These are phyloP conservation scores for Calonectria honghensis DNA, from an alignment of 2,329 filamentous ascomycete genomes.

Conservation along the genomic window DNA sequence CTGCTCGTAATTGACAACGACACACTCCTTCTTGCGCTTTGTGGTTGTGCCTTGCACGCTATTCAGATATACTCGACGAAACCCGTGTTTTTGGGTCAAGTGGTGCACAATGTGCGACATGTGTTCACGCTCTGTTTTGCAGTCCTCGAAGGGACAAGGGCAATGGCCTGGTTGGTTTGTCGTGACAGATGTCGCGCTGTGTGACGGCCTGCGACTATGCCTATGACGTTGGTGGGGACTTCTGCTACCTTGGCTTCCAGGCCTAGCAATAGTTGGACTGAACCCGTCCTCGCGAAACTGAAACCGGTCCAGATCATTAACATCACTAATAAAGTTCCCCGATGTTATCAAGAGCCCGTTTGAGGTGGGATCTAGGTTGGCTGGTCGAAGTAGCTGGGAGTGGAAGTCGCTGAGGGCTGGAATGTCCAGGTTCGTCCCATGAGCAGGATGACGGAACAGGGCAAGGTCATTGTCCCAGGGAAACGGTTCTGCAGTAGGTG, in stretches of 20 bases:
- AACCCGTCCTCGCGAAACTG: neutral
- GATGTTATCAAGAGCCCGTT: neutral
- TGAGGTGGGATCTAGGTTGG: neutral
- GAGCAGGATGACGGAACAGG: neutral
- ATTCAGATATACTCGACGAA: neutral
- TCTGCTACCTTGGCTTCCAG: too few species aligned
- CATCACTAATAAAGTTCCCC: neutral
- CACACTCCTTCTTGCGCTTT: conserved; percentile 11
- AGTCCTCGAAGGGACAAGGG: neutral
- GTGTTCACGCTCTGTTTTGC: neutral
- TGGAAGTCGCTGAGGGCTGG: neutral
- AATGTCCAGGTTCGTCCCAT: neutral
- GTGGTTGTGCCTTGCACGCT: neutral
- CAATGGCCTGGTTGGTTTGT: neutral
- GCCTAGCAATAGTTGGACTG: neutral
- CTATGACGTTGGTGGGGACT: neutral
- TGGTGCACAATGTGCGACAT: conserved; percentile 16
- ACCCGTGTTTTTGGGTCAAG: conserved; percentile 1
- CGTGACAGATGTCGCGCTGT: neutral
- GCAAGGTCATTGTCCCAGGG: neutral
- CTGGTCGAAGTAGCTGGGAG: neutral
- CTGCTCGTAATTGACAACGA: neutral
- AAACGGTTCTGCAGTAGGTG: neutral
- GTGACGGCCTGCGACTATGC: neutral
- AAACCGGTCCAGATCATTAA: neutral